phyloP scores from a whole-genome alignment of 2,329 filamentous ascomycete genomes.

The Trichoderma harzianum region DNA sequence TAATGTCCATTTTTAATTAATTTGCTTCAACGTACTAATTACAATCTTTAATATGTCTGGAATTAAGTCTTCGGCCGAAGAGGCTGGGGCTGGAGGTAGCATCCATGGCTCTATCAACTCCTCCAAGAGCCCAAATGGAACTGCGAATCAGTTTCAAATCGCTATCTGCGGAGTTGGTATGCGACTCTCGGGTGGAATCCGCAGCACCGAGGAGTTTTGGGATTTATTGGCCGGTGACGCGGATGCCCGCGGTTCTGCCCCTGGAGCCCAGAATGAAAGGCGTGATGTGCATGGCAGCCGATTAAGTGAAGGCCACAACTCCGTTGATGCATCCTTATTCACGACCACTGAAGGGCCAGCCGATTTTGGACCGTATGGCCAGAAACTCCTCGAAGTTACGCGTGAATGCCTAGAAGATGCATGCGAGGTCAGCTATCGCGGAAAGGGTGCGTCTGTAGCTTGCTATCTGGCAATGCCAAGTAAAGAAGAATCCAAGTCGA shows the following conservation, averaged over 20 bases:
- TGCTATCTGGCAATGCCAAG: not conserved
- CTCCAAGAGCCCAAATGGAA: not conserved
- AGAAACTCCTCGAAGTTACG: constrained; percentile 2
- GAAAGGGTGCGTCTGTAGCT: not conserved
- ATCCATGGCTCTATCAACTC: not conserved
- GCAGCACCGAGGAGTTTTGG: not conserved
- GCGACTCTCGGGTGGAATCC: constrained; percentile 10
- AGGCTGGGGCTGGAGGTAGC: not conserved
- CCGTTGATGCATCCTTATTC: constrained; percentile 1
- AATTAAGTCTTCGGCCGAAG: not conserved
- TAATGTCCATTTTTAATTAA: not conserved
- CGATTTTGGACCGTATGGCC: not conserved
- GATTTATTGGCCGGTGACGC: not conserved
- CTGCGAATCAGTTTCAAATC: constrained; percentile 22
- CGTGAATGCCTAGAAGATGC: constrained; percentile 1
- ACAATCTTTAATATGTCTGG: not conserved
- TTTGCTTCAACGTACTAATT: not conserved
- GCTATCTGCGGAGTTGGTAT: constrained; percentile 16
- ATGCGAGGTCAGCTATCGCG: not conserved
- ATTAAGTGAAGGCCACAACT: not conserved
- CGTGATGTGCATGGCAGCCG: not conserved
- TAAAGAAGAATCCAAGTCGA: not conserved
- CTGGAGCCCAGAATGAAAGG: not conserved
- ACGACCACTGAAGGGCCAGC: not conserved
- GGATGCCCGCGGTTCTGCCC: not conserved